Evolutionary conservation across 2,329 filamentous ascomycete species (phyloP), one percentile per base, ranked within the genome.

Genomic region (Didymella segeticola): DNA sequence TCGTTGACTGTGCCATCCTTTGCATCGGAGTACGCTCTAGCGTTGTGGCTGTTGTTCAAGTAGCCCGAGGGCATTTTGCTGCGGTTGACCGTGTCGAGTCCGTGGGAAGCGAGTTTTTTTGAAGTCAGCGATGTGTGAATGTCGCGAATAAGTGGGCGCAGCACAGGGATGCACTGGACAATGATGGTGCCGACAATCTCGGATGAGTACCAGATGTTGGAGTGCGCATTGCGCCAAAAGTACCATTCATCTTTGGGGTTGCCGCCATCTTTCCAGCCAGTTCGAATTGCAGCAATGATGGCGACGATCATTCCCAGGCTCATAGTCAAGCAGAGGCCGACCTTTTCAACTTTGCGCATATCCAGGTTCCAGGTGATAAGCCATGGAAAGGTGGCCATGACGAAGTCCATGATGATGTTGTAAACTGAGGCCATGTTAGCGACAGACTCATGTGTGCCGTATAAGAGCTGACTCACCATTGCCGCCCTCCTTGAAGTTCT

Each of bases 121-220:
- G 73, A 77, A 2, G 72, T 73, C 23, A 79, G 51, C 0, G 75
- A 73, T 1, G 72, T 74, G 51, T 75, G 71, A 8, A 78, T 66
- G 26, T 79, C 76, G 36, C 74, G 72, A 33, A 83, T 57, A 17
- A 83, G 74, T 0, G 80, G 79, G 9, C 81, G 77, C 7, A 83
- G 62, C 14, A 83, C 77, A 2, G 81, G 81, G 2, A 83, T 78
- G 54, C 79, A 83, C 59, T 83, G 81, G 4, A 83, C 81, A 36
- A 83, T 82, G 58, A 83, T 82, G 22, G 81, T 83, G 47, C 81
- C 80, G 8, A 79, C 75, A 47, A 83, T 73, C 66, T 83, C 81
- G 14, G 80, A 80, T 0, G 79, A 81, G 66, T 82, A 78, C 78
- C 78, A 80, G 48, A 80, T 71, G 58, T 79, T 79, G 0, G 76